A percentile compares a stretch with the other conserved stretches of the same genome.
Conservation (phyloP, 2,329 filamentous ascomycete species). For the Conoideocrella luteorostrata region DNA sequence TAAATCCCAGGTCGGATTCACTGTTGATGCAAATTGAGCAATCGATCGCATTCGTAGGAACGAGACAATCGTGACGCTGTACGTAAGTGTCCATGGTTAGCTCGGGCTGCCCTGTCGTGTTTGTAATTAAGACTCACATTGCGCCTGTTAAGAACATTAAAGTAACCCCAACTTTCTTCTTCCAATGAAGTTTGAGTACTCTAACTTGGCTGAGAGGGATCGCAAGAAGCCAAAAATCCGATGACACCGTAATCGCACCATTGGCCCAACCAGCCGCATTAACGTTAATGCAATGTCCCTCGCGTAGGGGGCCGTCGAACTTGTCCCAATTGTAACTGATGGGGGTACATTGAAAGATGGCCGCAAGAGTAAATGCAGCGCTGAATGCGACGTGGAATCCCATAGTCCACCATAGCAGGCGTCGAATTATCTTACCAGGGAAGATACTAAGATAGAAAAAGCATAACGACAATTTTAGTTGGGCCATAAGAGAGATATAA, state of each 20-base stretch:
- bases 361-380: not conserved
- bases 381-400: slow-evolving; percentile 2
- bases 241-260: slow-evolving; percentile 37
- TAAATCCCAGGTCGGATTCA: slow-evolving; percentile 24
- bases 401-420: slow-evolving; percentile 27
- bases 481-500: slow-evolving; percentile 34
- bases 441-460: slow-evolving; percentile 47
- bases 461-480: slow-evolving; percentile 41
- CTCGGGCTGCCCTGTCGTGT: no score
- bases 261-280: slow-evolving; percentile 40
- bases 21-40: slow-evolving; percentile 18
- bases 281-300: slow-evolving; percentile 39
- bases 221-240: slow-evolving; percentile 40
- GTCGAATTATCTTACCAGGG: slow-evolving; percentile 26
- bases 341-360: slow-evolving; percentile 33
- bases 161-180: slow-evolving; percentile 35
- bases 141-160: slow-evolving; percentile 39
- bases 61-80: slow-evolving; percentile 24
- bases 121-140: slow-evolving; percentile 23
- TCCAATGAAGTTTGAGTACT: slow-evolving; percentile 30
- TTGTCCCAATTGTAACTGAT: slow-evolving; percentile 31
- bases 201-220: slow-evolving; percentile 37
- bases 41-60: slow-evolving; percentile 24
- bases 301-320: slow-evolving; percentile 21
- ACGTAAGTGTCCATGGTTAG: no score